phyloP scores from a whole-genome alignment of 1,139 yeast genomes.

The Meyerozyma guilliermondii region DNA sequence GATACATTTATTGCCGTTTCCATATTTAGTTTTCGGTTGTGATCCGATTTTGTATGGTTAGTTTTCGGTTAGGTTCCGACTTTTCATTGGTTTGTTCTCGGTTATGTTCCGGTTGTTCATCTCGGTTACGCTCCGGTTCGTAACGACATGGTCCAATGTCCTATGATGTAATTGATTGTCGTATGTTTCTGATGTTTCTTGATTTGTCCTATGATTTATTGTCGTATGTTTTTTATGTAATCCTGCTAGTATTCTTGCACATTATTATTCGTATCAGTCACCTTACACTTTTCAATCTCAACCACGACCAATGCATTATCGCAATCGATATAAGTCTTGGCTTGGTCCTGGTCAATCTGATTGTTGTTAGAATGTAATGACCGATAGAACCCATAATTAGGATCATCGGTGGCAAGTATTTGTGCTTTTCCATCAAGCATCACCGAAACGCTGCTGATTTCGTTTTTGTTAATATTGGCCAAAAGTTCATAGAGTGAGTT shows the following conservation, averaged over 20 bases:
- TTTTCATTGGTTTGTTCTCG: too few species aligned
- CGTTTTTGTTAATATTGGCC: conserved; percentile 69
- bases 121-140: too few species aligned
- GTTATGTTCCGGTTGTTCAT: too few species aligned
- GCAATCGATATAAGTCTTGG: conserved; percentile 44
- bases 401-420: conserved; percentile 36
- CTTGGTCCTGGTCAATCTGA: conserved; percentile 67
- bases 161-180: too few species aligned
- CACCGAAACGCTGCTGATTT: conserved; percentile 70
- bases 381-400: conserved; percentile 47
- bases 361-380: conserved; percentile 55
- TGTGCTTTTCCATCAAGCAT: conserved; percentile 71
- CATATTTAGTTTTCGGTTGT: too few species aligned
- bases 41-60: too few species aligned
- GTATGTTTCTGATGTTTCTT: too few species aligned
- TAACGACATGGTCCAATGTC: too few species aligned
- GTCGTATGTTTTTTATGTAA: too few species aligned
- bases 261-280: conserved; percentile 76
- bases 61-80: too few species aligned
- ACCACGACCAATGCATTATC: conserved; percentile 64
- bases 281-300: conserved; percentile 60
- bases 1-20: too few species aligned
- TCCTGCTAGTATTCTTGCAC: conserved; percentile 39
- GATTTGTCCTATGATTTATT: too few species aligned
- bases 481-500: conserved; percentile 56